Conservation (phyloP, 805 yeast species). For the Suhomyces kilbournensis region DNA sequence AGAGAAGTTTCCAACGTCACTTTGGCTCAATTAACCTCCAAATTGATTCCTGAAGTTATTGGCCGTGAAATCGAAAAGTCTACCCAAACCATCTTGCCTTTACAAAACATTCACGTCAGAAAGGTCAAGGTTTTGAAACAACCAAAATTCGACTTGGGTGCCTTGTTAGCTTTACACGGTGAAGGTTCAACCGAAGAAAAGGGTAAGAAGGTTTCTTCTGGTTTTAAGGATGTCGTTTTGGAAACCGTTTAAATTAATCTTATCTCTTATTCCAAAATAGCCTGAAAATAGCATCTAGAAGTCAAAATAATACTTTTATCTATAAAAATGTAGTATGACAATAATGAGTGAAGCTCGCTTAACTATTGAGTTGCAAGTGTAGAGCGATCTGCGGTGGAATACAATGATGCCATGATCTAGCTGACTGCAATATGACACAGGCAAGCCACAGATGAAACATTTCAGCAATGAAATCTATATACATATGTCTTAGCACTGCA, state of each 20-base stretch:
- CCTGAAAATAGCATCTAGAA: slow-evolving; percentile 8
- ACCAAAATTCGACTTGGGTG: slow-evolving; percentile 98
- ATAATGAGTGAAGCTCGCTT: too few species aligned
- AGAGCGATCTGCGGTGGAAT: too few species aligned
- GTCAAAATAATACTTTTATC: slow-evolving; percentile 2
- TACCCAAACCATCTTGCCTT: slow-evolving; percentile 91
- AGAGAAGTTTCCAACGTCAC: slow-evolving; percentile 95
- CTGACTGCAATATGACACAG: not conserved
- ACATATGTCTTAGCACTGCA: not conserved
- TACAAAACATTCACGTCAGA: slow-evolving; percentile 98
- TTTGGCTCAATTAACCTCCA: slow-evolving; percentile 93
- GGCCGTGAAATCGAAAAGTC: slow-evolving; percentile 98
- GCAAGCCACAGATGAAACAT: not conserved
- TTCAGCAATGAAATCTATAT: not conserved
- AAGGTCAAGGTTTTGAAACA: slow-evolving; percentile 97
- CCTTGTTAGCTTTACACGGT: slow-evolving; percentile 96
- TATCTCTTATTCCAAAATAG: slow-evolving; percentile 1
- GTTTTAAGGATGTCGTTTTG: slow-evolving; percentile 98
- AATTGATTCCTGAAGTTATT: slow-evolving; percentile 97
- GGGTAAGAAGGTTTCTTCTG: slow-evolving; percentile 93
- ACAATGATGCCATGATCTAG: not conserved
- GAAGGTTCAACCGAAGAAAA: slow-evolving; percentile 88
- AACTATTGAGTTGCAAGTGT: too few species aligned
- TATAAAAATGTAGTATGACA: not conserved
- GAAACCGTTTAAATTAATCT: slow-evolving; percentile 74